These are phyloP conservation scores for Pichia ethanolica DNA, from an alignment of 805 yeast species.

Conservation along the genomic window DNA sequence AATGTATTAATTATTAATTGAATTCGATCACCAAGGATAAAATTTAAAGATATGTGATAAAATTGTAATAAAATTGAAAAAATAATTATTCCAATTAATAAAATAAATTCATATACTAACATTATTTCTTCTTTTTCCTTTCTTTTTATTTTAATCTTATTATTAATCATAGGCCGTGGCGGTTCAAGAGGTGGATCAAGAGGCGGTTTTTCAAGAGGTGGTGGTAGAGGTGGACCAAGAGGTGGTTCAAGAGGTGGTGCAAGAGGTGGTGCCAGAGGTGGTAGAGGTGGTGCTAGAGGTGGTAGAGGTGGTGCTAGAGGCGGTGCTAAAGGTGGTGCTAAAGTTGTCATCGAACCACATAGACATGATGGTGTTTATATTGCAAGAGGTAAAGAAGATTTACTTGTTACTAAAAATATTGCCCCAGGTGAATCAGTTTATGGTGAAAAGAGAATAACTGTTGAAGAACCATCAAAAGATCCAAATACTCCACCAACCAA, in stretches of 20 bases:
- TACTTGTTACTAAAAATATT: slow-evolving; percentile 90
- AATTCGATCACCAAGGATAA: no score
- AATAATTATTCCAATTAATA: no score
- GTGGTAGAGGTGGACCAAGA: slow-evolving; percentile 49
- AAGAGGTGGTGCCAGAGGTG: slow-evolving; percentile 47
- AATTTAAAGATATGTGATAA: no score
- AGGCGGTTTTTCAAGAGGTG: slow-evolving; percentile 28
- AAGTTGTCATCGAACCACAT: slow-evolving; percentile 96
- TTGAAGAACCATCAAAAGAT: slow-evolving; percentile 88
- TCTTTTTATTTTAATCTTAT: background rate
- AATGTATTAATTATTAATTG: no score
- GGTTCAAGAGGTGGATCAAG: slow-evolving; percentile 30
- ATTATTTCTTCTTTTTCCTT: background rate
- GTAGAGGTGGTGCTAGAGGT: slow-evolving; percentile 52
- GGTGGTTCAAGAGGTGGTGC: slow-evolving; percentile 50
- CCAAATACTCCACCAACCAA: slow-evolving; percentile 88
- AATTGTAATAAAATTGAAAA: no score
- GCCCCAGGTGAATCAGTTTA: slow-evolving; percentile 98
- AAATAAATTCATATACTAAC: background rate
- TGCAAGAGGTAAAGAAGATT: slow-evolving; percentile 99
- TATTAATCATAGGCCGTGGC: slow-evolving; percentile 11
- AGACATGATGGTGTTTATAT: slow-evolving; percentile 98
- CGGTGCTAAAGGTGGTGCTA: slow-evolving; percentile 88
- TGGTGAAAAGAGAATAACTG: slow-evolving; percentile 93
- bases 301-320: slow-evolving; percentile 60